A percentile compares a stretch with the other conserved stretches of the same genome.
Conservation (phyloP, 2,329 filamentous ascomycete genomes). For the Aspergillus cejpii region DNA sequence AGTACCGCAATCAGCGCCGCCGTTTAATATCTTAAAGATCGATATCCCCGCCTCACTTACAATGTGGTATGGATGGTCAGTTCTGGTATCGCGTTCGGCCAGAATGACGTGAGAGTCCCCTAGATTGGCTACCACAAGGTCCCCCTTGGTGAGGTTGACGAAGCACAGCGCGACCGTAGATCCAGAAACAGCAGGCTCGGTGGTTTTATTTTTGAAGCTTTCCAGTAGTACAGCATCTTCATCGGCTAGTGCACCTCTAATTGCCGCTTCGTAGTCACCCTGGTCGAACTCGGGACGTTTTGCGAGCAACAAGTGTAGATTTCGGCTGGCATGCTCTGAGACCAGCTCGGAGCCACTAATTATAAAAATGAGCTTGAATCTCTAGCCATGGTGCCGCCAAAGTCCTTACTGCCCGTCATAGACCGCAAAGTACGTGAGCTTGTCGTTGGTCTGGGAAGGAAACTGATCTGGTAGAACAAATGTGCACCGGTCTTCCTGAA, state of each 20-base stretch:
- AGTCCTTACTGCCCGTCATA: slow-evolving; percentile 33
- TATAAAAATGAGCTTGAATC: not conserved
- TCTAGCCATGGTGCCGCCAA: not conserved
- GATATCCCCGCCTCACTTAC: slow-evolving; percentile 9
- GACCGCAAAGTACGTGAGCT: slow-evolving; percentile 29
- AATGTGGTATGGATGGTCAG: slow-evolving; percentile 23
- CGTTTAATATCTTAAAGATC: not conserved
- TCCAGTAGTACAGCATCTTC: slow-evolving; percentile 27
- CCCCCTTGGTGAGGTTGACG: slow-evolving; percentile 27
- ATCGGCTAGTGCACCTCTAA: slow-evolving; percentile 25
- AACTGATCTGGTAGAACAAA: slow-evolving; percentile 28
- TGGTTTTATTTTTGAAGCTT: slow-evolving; percentile 20
- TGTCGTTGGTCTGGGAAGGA: slow-evolving; percentile 22
- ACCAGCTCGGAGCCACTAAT: slow-evolving; percentile 29
- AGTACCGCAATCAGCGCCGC: slow-evolving; percentile 3
- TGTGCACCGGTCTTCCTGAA: slow-evolving; percentile 30
- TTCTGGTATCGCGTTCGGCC: slow-evolving; percentile 26
- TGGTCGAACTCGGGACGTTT: slow-evolving; percentile 26
- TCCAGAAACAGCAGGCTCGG: slow-evolving; percentile 26
- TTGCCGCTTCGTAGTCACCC: slow-evolving; percentile 27
- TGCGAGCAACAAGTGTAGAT: slow-evolving; percentile 23
- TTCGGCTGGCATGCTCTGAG: slow-evolving; percentile 28
- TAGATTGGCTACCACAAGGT: slow-evolving; percentile 30
- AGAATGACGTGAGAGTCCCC: slow-evolving; percentile 34
- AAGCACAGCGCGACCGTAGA: slow-evolving; percentile 33